Conservation (phyloP, 2,329 filamentous ascomycete species). For the Sporothrix dimorphospora region DNA sequence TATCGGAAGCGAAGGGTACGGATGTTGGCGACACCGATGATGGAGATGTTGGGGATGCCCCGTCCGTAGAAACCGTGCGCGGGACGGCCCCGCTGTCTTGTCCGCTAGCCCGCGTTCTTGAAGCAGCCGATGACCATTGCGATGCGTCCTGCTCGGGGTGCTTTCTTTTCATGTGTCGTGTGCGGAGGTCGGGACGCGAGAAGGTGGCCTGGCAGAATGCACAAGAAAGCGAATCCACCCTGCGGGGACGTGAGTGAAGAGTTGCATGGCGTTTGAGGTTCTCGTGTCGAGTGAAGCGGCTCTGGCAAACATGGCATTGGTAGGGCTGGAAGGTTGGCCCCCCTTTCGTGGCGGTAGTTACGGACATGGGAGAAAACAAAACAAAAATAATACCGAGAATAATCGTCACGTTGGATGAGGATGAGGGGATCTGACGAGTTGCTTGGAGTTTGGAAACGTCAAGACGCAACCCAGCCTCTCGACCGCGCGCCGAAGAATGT, state of each 20-base stretch:
- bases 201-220: slow-evolving; percentile 46
- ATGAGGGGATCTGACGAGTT: too few relatives aligned
- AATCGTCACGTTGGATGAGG: too few relatives aligned
- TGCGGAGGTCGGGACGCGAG: slow-evolving; percentile 46
- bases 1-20: background rate
- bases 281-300: slow-evolving; percentile 46
- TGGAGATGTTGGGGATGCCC: background rate
- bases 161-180: slow-evolving; percentile 48
- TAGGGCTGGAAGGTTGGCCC: slow-evolving; percentile 42
- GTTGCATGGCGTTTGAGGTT: slow-evolving; percentile 49
- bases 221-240: slow-evolving; percentile 42
- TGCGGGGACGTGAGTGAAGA: slow-evolving; percentile 43
- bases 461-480: background rate
- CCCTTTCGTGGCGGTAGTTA: background rate
- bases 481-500: background rate
- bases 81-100: background rate
- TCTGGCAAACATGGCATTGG: slow-evolving; percentile 45
- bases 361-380: slow-evolving; percentile 17
- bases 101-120: background rate
- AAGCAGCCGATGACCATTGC: background rate
- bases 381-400: background rate
- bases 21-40: background rate
- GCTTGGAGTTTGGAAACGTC: background rate
- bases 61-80: background rate
- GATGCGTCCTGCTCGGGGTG: slow-evolving; percentile 39